phyloP scores from a whole-genome alignment of 2,329 filamentous ascomycete genomes.

The Cladobotryum mycophilum region DNA sequence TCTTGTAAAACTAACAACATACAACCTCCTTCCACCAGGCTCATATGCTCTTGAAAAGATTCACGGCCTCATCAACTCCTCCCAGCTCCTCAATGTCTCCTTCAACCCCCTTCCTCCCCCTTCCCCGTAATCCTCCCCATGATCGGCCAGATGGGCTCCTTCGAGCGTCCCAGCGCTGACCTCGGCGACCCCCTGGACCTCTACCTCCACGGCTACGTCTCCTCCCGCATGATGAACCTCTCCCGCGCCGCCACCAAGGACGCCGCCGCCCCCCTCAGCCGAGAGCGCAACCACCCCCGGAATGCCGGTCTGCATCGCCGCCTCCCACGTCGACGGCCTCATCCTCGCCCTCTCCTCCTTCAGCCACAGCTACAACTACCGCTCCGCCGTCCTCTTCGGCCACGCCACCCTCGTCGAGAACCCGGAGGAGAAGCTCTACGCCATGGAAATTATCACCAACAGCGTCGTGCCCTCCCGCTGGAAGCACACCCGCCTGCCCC shows the following conservation, averaged over 20 bases:
- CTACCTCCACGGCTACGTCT: slow-evolving; percentile 83
- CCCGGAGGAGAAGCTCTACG: slow-evolving; percentile 65
- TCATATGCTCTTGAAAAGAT: slow-evolving; percentile 68
- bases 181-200: slow-evolving; percentile 62
- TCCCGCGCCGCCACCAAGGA: slow-evolving; percentile 26
- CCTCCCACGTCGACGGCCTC: slow-evolving; percentile 71
- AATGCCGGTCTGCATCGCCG: slow-evolving; percentile 65
- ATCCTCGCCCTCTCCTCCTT: slow-evolving; percentile 75
- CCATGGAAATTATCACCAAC: slow-evolving; percentile 73
- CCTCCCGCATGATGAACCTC: slow-evolving; percentile 67
- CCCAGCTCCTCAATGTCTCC: slow-evolving; percentile 72
- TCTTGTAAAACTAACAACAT: not conserved
- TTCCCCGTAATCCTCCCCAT: slow-evolving; percentile 77
- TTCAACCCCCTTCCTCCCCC: slow-evolving; percentile 59
- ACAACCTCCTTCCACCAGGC: slow-evolving; percentile 36
- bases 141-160: slow-evolving; percentile 78
- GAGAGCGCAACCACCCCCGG: slow-evolving; percentile 28
- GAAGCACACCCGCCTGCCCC: slow-evolving; percentile 61
- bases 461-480: slow-evolving; percentile 64
- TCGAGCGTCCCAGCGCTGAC: slow-evolving; percentile 52
- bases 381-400: slow-evolving; percentile 72
- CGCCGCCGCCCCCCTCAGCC: not conserved
- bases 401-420: slow-evolving; percentile 62
- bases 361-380: slow-evolving; percentile 82
- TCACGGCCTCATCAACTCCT: slow-evolving; percentile 67